Base-by-base conservation (phyloP, 2,329 filamentous ascomycete genomes). In the Tolypocladium sp. region DNA sequence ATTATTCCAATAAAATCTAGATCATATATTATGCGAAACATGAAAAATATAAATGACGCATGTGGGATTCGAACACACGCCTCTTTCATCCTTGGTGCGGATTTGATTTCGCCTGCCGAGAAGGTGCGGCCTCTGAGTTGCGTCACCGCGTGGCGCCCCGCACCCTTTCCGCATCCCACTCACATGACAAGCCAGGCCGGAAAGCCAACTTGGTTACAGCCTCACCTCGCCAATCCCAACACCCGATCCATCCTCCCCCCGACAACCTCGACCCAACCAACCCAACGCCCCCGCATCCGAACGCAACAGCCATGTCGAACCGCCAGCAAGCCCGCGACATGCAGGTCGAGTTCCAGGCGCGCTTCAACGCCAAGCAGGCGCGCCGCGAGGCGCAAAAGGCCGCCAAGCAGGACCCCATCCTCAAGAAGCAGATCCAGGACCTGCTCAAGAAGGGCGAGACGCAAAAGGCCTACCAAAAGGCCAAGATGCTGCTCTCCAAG, bases 401-500 rank as follows among this genome's bases (percentile, higher is more conserved):
- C 22, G 76, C 79, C 60, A 85, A 85, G 73, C 81, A 84, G 69
- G 82, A 85, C 65, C 81, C 81, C 59, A 75, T 82, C 61, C 74
- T 85, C 60, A 82, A 84, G 74, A 85, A 85, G 71, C 82, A 86
- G 72, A 85, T 85, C 67, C 82, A 85, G 65, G 82, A 81, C 67
- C 79, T 85, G 49, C 77, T 86, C 63, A 84, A 84, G 68, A 84
- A 83, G 67, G 83, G 83, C 70, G 82, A 86, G 67, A 84, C 81
- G n/a, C 79, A 80, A 63, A 83, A 85, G 71, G 83, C 83, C 42
- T 83, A 84, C 60, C 82, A 85, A 63, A 85, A 85, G 72, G 82
- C 83, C 61, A 84, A 84, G 74, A 80, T 85, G 74, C 77, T 85
- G 52, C 77, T 86, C 30, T 81, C 79, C 52, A 85, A 84, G 71